A percentile compares a stretch with the other conserved stretches of the same genome.
Conservation (phyloP, 2,329 filamentous ascomycete species). For the Talaromyces sp. region DNA sequence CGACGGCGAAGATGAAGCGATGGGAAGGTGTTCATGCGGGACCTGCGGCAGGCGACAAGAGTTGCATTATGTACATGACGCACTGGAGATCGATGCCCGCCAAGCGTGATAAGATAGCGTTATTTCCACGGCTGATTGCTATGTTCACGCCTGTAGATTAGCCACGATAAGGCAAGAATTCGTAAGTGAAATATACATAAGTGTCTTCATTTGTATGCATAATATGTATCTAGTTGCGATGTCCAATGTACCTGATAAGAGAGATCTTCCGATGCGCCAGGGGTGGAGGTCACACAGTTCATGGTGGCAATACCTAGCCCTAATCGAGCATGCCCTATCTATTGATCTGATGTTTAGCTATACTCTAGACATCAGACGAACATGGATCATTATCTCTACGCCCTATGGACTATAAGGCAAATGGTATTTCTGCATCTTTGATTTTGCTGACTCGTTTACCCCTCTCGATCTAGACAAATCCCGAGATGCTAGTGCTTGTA, state of each 20-base stretch:
- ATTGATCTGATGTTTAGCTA: not conserved
- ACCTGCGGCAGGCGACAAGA: constrained; percentile 12
- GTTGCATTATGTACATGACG: constrained; percentile 17
- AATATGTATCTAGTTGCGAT: not conserved
- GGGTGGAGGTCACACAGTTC: not conserved
- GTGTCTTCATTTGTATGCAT: not conserved
- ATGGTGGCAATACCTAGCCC: not conserved
- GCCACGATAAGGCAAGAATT: too few relatives aligned
- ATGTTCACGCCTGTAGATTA: too few relatives aligned
- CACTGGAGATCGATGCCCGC: constrained; percentile 19
- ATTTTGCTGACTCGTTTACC: not conserved
- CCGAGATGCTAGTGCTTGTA: not conserved
- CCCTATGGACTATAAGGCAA: not conserved
- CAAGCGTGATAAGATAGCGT: constrained; percentile 18
- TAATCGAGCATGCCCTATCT: constrained; percentile 3
- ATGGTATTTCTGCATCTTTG: not conserved
- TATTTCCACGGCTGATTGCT: not conserved
- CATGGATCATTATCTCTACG: not conserved
- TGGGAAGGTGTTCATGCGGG: constrained; percentile 6
- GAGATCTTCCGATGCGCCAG: not conserved
- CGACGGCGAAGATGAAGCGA: constrained; percentile 2
- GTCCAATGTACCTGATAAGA: not conserved
- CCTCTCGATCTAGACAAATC: not conserved
- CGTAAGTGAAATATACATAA: too few relatives aligned
- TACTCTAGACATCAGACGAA: not conserved